These are phyloP conservation scores for Blastomyces parvus DNA, from an alignment of 2,329 filamentous ascomycete genomes.

Conservation along the genomic window DNA sequence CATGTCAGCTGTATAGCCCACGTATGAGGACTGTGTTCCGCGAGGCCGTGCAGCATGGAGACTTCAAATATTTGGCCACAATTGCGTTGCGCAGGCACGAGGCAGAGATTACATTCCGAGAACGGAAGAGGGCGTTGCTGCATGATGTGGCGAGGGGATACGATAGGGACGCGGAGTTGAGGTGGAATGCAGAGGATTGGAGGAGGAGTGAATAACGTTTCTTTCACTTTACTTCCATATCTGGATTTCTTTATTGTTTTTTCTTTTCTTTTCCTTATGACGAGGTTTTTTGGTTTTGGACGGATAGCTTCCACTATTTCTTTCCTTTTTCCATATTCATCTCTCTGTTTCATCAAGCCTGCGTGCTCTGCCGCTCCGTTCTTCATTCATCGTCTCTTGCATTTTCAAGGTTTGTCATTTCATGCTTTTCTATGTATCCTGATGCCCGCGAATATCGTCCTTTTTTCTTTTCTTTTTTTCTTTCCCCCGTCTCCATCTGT, in stretches of 20 bases:
- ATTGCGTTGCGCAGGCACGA: constrained; percentile 49
- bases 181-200: constrained; percentile 44
- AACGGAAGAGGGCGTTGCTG: constrained; percentile 45
- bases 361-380: neutral
- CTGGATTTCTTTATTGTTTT: neutral
- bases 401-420: neutral
- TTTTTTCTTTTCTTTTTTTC: neutral
- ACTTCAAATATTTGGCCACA: constrained; percentile 56
- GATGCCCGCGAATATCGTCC: no score
- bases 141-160: constrained; percentile 51
- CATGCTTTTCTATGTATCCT: neutral
- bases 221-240: neutral
- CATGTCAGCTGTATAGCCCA: constrained; percentile 71
- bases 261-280: neutral
- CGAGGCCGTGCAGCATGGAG: constrained; percentile 55
- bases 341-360: neutral
- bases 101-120: constrained; percentile 51
- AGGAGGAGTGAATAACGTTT: constrained; percentile 40
- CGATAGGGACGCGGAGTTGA: constrained; percentile 40
- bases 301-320: neutral
- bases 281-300: neutral
- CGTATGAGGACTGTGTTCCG: constrained; percentile 68
- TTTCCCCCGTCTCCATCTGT: neutral
- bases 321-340: neutral
- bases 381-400: neutral